A percentile compares a stretch with the other conserved stretches of the same genome.
These are phyloP conservation scores for Cordyceps cateniannulata DNA, from an alignment of 2,329 filamentous ascomycete species.

Conservation along the genomic window DNA sequence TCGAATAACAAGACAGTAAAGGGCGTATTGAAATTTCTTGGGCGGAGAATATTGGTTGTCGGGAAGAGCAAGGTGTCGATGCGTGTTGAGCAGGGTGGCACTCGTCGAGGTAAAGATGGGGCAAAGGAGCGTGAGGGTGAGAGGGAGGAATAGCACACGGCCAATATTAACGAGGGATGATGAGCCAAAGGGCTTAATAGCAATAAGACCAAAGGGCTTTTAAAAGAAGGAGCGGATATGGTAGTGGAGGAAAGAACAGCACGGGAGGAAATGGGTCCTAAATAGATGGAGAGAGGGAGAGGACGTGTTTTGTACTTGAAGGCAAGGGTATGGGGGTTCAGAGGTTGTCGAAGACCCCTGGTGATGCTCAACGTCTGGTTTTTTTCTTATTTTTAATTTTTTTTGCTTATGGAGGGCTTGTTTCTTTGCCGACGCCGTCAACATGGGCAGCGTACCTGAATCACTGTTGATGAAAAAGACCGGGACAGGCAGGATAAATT, in stretches of 20 bases:
- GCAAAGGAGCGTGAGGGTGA: slow-evolving; percentile 11
- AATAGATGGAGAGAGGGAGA: slow-evolving; percentile 19
- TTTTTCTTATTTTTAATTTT: slow-evolving; percentile 4
- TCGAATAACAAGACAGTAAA: slow-evolving; percentile 14
- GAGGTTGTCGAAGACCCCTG: slow-evolving; percentile 8
- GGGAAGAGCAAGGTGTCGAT: not conserved
- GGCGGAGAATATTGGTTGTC: slow-evolving; percentile 5
- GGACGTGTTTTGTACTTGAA: slow-evolving; percentile 11
- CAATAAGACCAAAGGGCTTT: not conserved
- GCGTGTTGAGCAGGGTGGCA: not conserved
- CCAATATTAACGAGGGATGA: slow-evolving; percentile 12
- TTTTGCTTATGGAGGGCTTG: slow-evolving; percentile 3
- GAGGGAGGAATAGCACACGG: slow-evolving; percentile 7
- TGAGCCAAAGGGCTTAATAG: slow-evolving; percentile 4
- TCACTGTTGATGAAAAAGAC: slow-evolving; percentile 21
- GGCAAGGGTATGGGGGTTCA: slow-evolving; percentile 10
- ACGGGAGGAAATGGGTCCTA: slow-evolving; percentile 3
- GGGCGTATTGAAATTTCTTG: not conserved
- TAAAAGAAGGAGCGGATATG: slow-evolving; percentile 10
- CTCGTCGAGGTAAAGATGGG: slow-evolving; percentile 5
- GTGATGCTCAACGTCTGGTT: slow-evolving; percentile 4
- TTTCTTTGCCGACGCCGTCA: slow-evolving; percentile 10
- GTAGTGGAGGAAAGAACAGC: slow-evolving; percentile 5
- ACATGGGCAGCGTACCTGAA: slow-evolving; percentile 21
- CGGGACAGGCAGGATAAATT: slow-evolving; percentile 21